phyloP scores from a whole-genome alignment of 371 early-diverging fungal species.

The Mortierella sp. region DNA sequence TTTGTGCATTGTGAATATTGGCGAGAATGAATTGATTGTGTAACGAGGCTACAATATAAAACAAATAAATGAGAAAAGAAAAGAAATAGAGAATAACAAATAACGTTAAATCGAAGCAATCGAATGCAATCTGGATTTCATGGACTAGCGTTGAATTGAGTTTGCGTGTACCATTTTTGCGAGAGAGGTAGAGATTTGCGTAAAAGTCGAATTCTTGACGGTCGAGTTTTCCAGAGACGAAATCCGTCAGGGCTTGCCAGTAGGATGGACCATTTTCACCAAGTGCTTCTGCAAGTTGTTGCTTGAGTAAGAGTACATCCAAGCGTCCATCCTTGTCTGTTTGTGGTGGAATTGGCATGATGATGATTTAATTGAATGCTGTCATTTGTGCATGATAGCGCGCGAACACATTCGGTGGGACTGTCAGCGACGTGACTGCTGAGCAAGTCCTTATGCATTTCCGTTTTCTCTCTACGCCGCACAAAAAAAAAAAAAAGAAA shows the following conservation, averaged over 20 bases:
- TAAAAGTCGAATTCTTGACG: slow-evolving; percentile 86
- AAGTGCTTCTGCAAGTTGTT: slow-evolving; percentile 82
- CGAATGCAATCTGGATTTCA: too few relatives aligned
- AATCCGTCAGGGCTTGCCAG: slow-evolving; percentile 83
- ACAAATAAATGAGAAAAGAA: background rate
- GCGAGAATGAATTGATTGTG: slow-evolving; percentile 87
- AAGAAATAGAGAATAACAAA: background rate
- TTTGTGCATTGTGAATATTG: slow-evolving; percentile 83
- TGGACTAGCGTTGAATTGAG: too few relatives aligned
- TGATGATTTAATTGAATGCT: too few relatives aligned
- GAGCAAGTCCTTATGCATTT: slow-evolving; percentile 8
- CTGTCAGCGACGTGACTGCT: slow-evolving; percentile 7
- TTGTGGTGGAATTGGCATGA: slow-evolving; percentile 17
- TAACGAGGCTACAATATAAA: slow-evolving; percentile 63
- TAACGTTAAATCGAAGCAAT: too few relatives aligned
- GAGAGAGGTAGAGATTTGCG: slow-evolving; percentile 74
- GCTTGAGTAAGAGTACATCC: slow-evolving; percentile 80
- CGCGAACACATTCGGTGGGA: background rate
- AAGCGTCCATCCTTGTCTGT: slow-evolving; percentile 68
- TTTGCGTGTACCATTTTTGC: slow-evolving; percentile 65
- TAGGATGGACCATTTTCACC: slow-evolving; percentile 85
- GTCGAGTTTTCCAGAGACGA: slow-evolving; percentile 82
- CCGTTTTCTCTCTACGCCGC: background rate
- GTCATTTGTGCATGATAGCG: background rate
- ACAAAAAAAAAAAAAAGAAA: background rate